Evolutionary conservation across 257 asterid species (phyloP).

Genomic region (Solanum paucissectum): DNA sequence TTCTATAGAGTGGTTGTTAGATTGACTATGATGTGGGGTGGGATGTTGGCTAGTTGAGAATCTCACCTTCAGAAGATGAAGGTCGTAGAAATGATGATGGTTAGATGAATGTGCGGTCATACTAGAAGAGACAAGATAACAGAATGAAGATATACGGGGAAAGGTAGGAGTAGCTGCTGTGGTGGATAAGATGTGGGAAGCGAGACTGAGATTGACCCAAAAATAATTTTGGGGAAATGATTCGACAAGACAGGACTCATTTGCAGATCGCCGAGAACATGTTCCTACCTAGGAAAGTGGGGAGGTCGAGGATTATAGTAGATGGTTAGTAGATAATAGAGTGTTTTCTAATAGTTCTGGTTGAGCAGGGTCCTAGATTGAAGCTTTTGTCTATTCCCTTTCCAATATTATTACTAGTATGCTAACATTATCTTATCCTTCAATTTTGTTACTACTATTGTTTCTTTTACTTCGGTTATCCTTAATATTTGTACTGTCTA

Average conservation of each 20-base stretch:
- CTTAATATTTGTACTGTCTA: neutral
- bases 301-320: neutral
- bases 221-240: neutral
- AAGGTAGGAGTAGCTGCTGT: neutral
- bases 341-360: neutral
- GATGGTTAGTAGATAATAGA: neutral
- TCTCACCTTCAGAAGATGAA: neutral
- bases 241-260: neutral
- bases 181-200: neutral
- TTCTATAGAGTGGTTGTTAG: neutral
- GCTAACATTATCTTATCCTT: neutral
- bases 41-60: neutral
- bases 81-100: neutral
- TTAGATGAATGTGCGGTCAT: neutral
- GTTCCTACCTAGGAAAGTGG: neutral
- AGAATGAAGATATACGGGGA: neutral
- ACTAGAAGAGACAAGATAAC: neutral
- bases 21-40: neutral
- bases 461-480: neutral
- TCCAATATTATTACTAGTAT: neutral
- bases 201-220: neutral
- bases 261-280: too few species aligned
- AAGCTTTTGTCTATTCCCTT: neutral
- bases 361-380: neutral
- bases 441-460: neutral